phyloP scores from a whole-genome alignment of 202 grass and related monocot genomes.

The Dendrocalamus latiflorus region DNA sequence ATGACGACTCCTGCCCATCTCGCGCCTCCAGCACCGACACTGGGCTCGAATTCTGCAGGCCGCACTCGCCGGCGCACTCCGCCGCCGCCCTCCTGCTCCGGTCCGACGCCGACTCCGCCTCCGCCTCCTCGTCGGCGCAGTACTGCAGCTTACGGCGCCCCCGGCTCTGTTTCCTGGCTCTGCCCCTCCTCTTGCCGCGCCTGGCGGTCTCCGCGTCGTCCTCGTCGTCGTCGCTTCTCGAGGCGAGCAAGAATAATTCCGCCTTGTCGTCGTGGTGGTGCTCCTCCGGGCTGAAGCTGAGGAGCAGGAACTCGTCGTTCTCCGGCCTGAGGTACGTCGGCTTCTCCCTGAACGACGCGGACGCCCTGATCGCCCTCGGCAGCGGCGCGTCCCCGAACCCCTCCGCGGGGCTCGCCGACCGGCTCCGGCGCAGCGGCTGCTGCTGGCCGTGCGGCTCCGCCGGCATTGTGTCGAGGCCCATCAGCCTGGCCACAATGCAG shows the following conservation, averaged over 20 bases:
- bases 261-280: background rate
- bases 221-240: background rate
- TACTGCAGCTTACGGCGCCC: constrained; percentile 15
- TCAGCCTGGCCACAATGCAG: constrained; percentile 75
- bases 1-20: constrained; percentile 15
- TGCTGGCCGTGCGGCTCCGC: background rate
- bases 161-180: constrained; percentile 1
- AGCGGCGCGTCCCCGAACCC: constrained; percentile 6
- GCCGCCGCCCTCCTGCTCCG: background rate
- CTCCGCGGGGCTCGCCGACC: constrained; percentile 42
- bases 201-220: background rate
- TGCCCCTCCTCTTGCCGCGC: background rate
- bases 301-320: constrained; percentile 74
- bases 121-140: background rate
- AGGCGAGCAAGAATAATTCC: background rate
- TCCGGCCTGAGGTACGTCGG: constrained; percentile 56
- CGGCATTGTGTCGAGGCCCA: constrained; percentile 89
- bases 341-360: constrained; percentile 39
- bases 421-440: constrained; percentile 31
- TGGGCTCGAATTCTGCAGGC: constrained; percentile 51
- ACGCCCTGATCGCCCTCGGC: background rate
- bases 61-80: background rate
- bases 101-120: background rate
- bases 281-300: constrained; percentile 70
- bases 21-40: constrained; percentile 67